Evolutionary conservation across 805 yeast species (phyloP).

Genomic region (Starmerella apis): DNA sequence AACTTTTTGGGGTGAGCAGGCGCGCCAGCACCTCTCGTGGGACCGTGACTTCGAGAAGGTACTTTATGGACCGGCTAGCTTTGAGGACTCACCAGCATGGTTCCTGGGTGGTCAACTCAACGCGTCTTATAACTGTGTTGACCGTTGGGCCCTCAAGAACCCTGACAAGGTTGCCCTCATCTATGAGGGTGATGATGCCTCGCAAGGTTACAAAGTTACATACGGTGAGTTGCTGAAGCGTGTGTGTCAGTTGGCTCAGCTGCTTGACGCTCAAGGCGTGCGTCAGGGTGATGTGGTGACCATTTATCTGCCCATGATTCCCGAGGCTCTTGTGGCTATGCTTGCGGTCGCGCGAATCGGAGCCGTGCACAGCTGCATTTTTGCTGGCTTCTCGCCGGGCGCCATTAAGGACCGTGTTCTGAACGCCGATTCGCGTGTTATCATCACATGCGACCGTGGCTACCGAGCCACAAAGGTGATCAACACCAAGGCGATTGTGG

Average conservation of each 20-base stretch:
- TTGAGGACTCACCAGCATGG: constrained; percentile 57
- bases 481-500: constrained; percentile 86
- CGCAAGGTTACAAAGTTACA: constrained; percentile 61
- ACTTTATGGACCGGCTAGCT: constrained; percentile 17
- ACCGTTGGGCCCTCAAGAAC: constrained; percentile 80
- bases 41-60: constrained; percentile 62
- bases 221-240: constrained; percentile 77
- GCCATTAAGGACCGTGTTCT: constrained; percentile 82
- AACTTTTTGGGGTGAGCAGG: constrained; percentile 67
- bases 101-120: constrained; percentile 86
- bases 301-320: constrained; percentile 93
- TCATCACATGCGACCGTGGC: constrained; percentile 91
- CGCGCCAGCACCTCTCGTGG: constrained; percentile 67
- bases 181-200: constrained; percentile 89
- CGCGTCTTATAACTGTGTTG: constrained; percentile 89
- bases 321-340: constrained; percentile 90
- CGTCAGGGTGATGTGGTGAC: constrained; percentile 94
- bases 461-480: constrained; percentile 81
- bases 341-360: constrained; percentile 89
- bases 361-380: constrained; percentile 90
- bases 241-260: constrained; percentile 79
- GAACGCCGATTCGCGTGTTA: constrained; percentile 75
- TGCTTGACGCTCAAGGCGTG: constrained; percentile 75
- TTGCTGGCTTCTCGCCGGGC: constrained; percentile 93
- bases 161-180: constrained; percentile 64